A percentile compares a stretch with the other conserved stretches of the same genome.
phyloP scores from a whole-genome alignment of 192 early-diverging fungal genomes.

The Gryganskiella cystojenkinii region DNA sequence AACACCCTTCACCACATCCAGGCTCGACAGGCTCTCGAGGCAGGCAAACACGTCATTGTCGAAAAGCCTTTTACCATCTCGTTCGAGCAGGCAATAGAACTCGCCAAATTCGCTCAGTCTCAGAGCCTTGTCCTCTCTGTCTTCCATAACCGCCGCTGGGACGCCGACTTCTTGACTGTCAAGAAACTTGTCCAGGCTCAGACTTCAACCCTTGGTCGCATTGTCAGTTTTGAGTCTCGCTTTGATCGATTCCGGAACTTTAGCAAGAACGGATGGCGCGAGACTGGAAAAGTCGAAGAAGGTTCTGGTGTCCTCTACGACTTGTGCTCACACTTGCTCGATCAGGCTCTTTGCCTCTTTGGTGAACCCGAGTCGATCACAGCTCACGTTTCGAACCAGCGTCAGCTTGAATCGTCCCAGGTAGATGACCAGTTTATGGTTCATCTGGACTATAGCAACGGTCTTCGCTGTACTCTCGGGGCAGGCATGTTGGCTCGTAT shows the following conservation, averaged over 20 bases:
- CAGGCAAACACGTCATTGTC: constrained; percentile 79
- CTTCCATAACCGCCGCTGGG: constrained; percentile 85
- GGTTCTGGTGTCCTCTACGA: constrained; percentile 83
- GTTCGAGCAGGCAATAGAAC: constrained; percentile 65
- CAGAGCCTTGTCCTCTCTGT: constrained; percentile 70
- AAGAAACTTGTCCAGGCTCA: constrained; percentile 64
- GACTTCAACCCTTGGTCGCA: constrained; percentile 62
- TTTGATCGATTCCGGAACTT: constrained; percentile 81
- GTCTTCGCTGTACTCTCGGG: constrained; percentile 69
- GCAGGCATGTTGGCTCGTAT: constrained; percentile 77
- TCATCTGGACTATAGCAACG: constrained; percentile 68
- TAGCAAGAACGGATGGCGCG: constrained; percentile 79
- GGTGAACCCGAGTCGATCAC: constrained; percentile 72
- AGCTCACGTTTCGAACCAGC: constrained; percentile 71
- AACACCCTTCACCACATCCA: constrained; percentile 73
- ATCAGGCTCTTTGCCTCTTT: constrained; percentile 74
- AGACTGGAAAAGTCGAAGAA: constrained; percentile 58
- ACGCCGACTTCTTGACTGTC: constrained; percentile 84
- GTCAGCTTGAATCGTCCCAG: constrained; percentile 61
- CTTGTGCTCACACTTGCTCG: constrained; percentile 72
- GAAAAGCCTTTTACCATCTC: constrained; percentile 84
- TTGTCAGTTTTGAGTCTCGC: constrained; percentile 78
- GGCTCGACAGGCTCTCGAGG: constrained; percentile 64
- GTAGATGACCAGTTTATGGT: constrained; percentile 75
- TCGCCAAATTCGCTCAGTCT: constrained; percentile 67